Percentiles rank a stretch among this genome's conserved stretches.
phyloP scores from a whole-genome alignment of 1,284 basidiomycete genomes.

The Cryptococcus hybrid region DNA sequence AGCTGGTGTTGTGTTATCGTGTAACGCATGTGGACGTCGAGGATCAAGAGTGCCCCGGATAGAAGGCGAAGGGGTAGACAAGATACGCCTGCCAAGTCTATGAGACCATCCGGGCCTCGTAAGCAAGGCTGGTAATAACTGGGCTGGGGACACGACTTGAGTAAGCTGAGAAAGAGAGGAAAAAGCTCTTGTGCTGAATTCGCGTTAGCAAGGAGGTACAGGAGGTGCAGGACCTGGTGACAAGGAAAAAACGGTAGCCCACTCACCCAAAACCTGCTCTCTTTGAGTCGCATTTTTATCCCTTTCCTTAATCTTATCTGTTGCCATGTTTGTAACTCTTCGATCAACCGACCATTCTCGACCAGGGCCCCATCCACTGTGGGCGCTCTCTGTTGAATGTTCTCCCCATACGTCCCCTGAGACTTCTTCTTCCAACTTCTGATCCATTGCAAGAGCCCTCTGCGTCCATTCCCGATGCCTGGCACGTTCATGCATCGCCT shows the following conservation, averaged over 20 bases:
- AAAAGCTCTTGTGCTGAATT: conserved; percentile 32
- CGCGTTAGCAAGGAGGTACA: conserved; percentile 1
- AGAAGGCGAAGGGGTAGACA: conserved; percentile 23
- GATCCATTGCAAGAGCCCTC: not conserved
- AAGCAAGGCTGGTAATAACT: conserved; percentile 8
- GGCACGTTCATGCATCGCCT: conserved; percentile 37
- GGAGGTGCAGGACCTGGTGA: not conserved
- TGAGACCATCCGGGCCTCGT: conserved; percentile 31
- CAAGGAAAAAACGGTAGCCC: not conserved
- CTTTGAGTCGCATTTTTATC: conserved; percentile 21
- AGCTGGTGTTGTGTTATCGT: conserved; percentile 34
- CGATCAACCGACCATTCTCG: conserved; percentile 31
- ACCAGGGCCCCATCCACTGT: conserved; percentile 26
- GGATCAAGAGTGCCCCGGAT: conserved; percentile 44
- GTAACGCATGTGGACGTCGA: conserved; percentile 37
- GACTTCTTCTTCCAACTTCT: conserved; percentile 4
- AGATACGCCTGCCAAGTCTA: conserved; percentile 23
- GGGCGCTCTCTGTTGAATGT: conserved; percentile 10
- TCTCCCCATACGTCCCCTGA: conserved; percentile 1
- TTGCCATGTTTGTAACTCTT: conserved; percentile 43
- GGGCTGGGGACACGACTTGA: conserved; percentile 11
- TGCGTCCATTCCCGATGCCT: conserved; percentile 22
- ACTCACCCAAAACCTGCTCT: conserved; percentile 37
- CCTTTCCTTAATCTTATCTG: conserved; percentile 27
- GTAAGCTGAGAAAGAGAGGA: conserved; percentile 28